phyloP scores from a whole-genome alignment of 306 rosid species.

The Rosa multiflora region DNA sequence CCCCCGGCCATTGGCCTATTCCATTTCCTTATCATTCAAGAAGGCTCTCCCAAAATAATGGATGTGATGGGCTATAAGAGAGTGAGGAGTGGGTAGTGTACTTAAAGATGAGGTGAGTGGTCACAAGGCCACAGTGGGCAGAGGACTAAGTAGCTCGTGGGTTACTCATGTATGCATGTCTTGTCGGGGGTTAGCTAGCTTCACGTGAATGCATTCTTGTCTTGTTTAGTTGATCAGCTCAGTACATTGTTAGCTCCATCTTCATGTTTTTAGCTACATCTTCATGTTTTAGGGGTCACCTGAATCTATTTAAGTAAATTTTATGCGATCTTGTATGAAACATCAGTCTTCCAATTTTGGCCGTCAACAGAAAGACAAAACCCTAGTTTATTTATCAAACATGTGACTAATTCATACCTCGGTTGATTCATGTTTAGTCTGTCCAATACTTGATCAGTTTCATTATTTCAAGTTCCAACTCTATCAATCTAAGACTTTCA shows the following conservation, averaged over 20 bases:
- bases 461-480: neutral
- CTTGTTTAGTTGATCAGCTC: neutral
- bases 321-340: no score
- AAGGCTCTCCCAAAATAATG: constrained; percentile 3
- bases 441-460: neutral
- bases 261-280: neutral
- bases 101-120: neutral
- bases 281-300: neutral
- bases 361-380: no score
- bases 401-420: neutral
- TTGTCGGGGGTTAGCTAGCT: neutral
- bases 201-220: constrained; percentile 6
- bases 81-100: neutral
- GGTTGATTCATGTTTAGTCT: neutral
- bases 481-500: neutral
- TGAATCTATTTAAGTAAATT: no score
- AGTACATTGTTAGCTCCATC: no score
- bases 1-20: no score
- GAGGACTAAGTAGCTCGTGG: neutral
- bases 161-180: neutral
- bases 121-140: constrained; percentile 13
- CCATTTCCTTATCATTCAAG: neutral
- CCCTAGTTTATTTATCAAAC: no score
- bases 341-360: no score
- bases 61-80: neutral